A percentile compares a stretch with the other conserved stretches of the same genome.
These are phyloP conservation scores for Letharia columbiana DNA, from an alignment of 495 filamentous ascomycete genomes.

Conservation along the genomic window DNA sequence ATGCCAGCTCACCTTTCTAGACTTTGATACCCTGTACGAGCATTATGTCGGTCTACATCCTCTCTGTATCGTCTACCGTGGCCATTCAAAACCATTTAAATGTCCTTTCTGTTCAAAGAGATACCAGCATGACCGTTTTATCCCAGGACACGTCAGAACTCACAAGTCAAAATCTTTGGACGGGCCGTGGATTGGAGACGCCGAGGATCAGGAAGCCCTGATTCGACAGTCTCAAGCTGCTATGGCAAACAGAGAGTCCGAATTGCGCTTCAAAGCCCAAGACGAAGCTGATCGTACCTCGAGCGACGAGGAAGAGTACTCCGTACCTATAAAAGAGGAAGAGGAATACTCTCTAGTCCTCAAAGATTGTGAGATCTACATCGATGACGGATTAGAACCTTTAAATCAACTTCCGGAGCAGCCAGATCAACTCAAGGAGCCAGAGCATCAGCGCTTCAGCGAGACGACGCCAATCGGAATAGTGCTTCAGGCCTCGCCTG, in stretches of 20 bases:
- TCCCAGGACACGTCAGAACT: slow-evolving; percentile 9
- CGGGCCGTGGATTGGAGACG: not conserved
- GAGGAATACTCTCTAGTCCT: not conserved
- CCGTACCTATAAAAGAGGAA: not conserved
- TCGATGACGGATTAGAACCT: not conserved
- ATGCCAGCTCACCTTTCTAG: not conserved
- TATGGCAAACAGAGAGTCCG: not conserved
- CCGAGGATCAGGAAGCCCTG: not conserved
- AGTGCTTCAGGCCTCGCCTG: not conserved
- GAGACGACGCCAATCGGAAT: slow-evolving; percentile 2
- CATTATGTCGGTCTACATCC: slow-evolving; percentile 8
- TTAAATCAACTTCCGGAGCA: not conserved
- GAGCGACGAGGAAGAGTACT: not conserved
- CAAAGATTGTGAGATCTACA: not conserved
- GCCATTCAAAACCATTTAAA: slow-evolving; percentile 9
- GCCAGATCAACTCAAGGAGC: not conserved
- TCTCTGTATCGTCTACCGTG: slow-evolving; percentile 1
- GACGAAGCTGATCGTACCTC: not conserved
- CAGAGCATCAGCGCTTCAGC: not conserved
- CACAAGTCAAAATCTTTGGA: slow-evolving; percentile 7
- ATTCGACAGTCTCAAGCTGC: slow-evolving; percentile 4
- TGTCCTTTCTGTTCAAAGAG: slow-evolving; percentile 9
- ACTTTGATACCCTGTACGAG: not conserved
- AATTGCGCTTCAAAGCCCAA: not conserved
- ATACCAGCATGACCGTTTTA: slow-evolving; percentile 1